These are phyloP conservation scores for Arthroderma sp. DNA, from an alignment of 2,329 filamentous ascomycete species.

Conservation along the genomic window DNA sequence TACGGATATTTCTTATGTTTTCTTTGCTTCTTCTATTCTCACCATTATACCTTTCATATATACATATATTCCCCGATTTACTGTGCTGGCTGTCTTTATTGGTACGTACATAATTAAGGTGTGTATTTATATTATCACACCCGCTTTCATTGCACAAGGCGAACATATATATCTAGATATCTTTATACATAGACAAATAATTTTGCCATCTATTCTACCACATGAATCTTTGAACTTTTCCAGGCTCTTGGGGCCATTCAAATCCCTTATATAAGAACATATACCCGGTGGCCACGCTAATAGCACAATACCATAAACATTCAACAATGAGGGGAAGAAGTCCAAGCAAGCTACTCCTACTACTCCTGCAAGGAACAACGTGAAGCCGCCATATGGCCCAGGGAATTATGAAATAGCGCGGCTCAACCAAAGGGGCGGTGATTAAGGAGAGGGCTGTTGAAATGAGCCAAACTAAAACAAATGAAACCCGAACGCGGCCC, in stretches of 20 bases:
- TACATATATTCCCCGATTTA: too few species aligned
- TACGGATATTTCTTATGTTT: too few species aligned
- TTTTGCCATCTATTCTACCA: slow-evolving; percentile 34
- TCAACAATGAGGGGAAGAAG: slow-evolving; percentile 32
- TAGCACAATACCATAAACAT: slow-evolving; percentile 42
- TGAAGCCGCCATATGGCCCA: slow-evolving; percentile 88
- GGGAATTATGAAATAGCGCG: slow-evolving; percentile 87
- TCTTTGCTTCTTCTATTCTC: too few species aligned
- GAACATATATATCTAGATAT: too few species aligned
- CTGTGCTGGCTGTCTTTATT: too few species aligned
- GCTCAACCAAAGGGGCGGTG: slow-evolving; percentile 85
- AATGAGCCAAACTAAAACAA: slow-evolving; percentile 49
- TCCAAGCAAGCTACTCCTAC: not conserved
- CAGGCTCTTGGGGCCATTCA: slow-evolving; percentile 45
- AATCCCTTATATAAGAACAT: slow-evolving; percentile 45
- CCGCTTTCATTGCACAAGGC: too few species aligned
- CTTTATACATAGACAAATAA: too few species aligned
- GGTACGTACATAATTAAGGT: too few species aligned
- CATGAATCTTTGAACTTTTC: slow-evolving; percentile 46
- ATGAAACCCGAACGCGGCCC: slow-evolving; percentile 32
- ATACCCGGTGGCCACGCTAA: slow-evolving; percentile 42
- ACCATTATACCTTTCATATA: too few species aligned
- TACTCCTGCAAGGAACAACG: slow-evolving; percentile 40
- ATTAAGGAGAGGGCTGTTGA: slow-evolving; percentile 66
- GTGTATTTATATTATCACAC: too few species aligned